These are phyloP conservation scores for Cenchrus americanus DNA, from an alignment of 176 grass and related monocot species.

Conservation along the genomic window DNA sequence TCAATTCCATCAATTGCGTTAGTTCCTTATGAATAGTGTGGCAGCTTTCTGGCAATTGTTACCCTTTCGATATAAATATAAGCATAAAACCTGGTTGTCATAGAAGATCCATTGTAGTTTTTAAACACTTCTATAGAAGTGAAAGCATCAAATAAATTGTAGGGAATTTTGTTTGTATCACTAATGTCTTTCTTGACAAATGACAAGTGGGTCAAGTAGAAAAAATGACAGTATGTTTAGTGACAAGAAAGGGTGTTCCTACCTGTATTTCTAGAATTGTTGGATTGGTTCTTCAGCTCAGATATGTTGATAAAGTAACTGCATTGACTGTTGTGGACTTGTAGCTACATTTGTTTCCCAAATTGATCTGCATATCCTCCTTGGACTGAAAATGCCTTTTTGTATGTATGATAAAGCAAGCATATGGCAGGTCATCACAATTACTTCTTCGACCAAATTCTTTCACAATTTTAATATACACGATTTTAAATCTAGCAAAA, in stretches of 20 bases:
- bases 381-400: slow-evolving; percentile 4
- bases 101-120: slow-evolving; percentile 13
- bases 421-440: background rate
- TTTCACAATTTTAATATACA: background rate
- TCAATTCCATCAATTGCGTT: background rate
- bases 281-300: background rate
- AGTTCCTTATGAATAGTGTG: background rate
- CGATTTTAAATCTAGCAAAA: background rate
- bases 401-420: background rate
- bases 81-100: background rate
- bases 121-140: slow-evolving; percentile 18
- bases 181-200: background rate
- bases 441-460: background rate
- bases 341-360: background rate
- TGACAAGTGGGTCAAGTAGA: background rate
- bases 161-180: background rate
- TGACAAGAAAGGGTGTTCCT: background rate
- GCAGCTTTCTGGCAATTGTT: background rate
- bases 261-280: background rate
- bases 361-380: background rate
- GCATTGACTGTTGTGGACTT: background rate
- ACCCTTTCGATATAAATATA: background rate
- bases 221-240: background rate
- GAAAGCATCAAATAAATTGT: slow-evolving; percentile 6
- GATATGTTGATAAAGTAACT: slow-evolving; percentile 8